Base-by-base conservation (phyloP, 2,329 filamentous ascomycete species). In the Akanthomyces dipterigenus region DNA sequence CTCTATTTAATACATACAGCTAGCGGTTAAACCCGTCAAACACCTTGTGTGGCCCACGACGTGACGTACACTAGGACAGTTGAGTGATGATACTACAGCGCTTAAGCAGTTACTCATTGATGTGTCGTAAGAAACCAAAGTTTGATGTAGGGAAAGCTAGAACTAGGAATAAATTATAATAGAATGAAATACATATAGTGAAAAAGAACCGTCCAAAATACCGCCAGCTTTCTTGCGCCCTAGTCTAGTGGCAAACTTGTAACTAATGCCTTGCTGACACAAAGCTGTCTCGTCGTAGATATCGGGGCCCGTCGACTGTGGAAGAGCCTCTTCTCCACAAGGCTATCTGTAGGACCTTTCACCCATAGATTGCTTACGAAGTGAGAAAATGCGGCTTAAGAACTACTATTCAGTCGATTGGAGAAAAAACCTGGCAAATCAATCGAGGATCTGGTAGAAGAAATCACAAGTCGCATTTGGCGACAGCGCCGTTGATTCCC, bases 401-500 rank as follows among this genome's bases (percentile, higher is more conserved):
- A 22, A n/a, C 4, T 20, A 9, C 16, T 24, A 22, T 9, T 12
- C 8, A 22, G 22, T 11, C n/a, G 18, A 8, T 45, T 24, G 18
- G 12, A 9, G 2, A 45, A 34, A 11, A 11, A 34, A n/a, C 12
- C 18, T 53, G 51, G 3, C 6, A 54, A 18, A 5, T 28, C 7
- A 20, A 28, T 43, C 24, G 5, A n/a, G 9, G 5, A 11, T 31
- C 2, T 20, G 3, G 12, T 24, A 6, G 1, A n/a, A 20, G 9
- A 9, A 38, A 45, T 45, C 31, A 58, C 40, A 42, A 31, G 26
- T 62, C 43, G 18, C 60, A 62, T 18, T 59, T 54, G 26, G 67
- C 65, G 6, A 69, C 61, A 36, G 69, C 68, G n/a, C 71, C 72
- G 36, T 68, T 67, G 58, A 89, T 84, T 36, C 90, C 91, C 89